A percentile compares a stretch with the other conserved stretches of the same genome.
phyloP scores from a whole-genome alignment of 371 early-diverging fungal genomes.

The Mucor lusitanicus region DNA sequence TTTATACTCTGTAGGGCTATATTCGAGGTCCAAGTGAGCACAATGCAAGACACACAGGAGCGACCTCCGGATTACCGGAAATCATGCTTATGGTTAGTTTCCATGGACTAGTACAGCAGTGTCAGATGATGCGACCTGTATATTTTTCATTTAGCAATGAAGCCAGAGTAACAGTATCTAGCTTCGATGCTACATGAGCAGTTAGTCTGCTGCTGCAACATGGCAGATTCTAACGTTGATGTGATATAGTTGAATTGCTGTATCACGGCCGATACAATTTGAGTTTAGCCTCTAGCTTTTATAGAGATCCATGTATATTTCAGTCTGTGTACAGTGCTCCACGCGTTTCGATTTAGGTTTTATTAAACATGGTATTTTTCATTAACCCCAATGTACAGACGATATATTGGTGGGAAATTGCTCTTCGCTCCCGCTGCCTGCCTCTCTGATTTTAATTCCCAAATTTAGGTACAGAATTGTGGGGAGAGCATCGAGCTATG shows the following conservation, averaged over 20 bases:
- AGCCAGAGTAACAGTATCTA: too few species aligned
- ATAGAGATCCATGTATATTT: not conserved
- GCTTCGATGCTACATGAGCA: not conserved
- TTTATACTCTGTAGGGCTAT: not conserved
- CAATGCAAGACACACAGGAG: too few species aligned
- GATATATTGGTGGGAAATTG: not conserved
- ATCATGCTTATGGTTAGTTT: too few species aligned
- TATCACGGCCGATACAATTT: not conserved
- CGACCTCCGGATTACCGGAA: too few species aligned
- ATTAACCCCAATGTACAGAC: not conserved
- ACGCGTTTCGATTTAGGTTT: not conserved
- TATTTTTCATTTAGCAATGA: too few species aligned
- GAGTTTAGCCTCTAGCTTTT: not conserved
- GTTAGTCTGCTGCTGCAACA: not conserved
- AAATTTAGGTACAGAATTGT: constrained; percentile 1
- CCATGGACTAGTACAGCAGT: too few species aligned
- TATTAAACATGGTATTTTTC: not conserved
- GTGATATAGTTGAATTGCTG: not conserved
- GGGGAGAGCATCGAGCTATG: not conserved
- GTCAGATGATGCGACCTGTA: too few species aligned
- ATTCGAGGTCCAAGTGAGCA: not conserved
- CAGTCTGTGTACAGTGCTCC: not conserved
- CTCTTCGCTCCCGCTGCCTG: not conserved
- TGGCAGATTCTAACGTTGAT: not conserved
- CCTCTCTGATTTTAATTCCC: not conserved